Evolutionary conservation across 176 grass and related monocot species (phyloP).

Genomic region (Avena sativa): DNA sequence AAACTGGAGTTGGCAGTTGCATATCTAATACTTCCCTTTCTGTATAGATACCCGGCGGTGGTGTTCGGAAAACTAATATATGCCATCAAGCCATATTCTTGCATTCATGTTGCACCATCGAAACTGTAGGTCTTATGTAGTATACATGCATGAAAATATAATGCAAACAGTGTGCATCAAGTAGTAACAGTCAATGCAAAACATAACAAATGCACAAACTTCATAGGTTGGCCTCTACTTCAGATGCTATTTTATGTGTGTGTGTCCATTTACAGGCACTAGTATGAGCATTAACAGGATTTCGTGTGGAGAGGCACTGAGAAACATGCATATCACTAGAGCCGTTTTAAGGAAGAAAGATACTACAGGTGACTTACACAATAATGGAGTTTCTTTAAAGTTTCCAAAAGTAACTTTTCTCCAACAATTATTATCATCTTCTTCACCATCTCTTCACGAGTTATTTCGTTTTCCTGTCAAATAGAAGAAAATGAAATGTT

Average conservation of each 20-base stretch:
- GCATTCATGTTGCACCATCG: neutral
- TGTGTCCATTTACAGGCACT: neutral
- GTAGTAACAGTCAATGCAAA: constrained; percentile 3
- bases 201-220: neutral
- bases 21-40: neutral
- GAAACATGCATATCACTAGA: constrained; percentile 29
- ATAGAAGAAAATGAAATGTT: constrained; percentile 28
- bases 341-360: neutral
- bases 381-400: constrained; percentile 59
- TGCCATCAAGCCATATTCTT: neutral
- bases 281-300: constrained; percentile 15
- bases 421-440: constrained; percentile 76
- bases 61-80: neutral
- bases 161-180: constrained; percentile 16
- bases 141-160: constrained; percentile 19
- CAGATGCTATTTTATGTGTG: neutral
- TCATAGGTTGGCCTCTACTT: neutral
- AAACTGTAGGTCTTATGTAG: neutral
- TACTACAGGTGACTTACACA: constrained; percentile 58
- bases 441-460: constrained; percentile 70
- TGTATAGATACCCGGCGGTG: neutral
- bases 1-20: neutral
- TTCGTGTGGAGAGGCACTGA: constrained; percentile 10
- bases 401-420: constrained; percentile 66
- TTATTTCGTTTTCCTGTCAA: constrained; percentile 64